Conservation (phyloP, 768 basidiomycete genomes). For the Termitomyces sp. region DNA sequence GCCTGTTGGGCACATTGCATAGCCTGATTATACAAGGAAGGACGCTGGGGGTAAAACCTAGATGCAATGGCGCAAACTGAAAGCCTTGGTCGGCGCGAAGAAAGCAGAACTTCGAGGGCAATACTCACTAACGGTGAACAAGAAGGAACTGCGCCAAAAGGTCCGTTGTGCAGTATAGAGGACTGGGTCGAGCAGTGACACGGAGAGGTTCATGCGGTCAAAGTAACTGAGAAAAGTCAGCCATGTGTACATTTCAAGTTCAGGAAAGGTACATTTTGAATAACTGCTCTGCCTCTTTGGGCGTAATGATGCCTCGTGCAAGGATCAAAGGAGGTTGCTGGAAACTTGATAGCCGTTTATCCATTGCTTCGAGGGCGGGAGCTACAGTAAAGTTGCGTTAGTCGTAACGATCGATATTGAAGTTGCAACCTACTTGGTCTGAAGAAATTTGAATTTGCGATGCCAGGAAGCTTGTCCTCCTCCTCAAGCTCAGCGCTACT, state of each 20-base stretch:
- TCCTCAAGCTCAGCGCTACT: constrained; percentile 32
- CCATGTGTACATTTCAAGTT: background rate
- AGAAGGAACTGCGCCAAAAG: constrained; percentile 79
- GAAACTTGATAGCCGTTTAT: constrained; percentile 28
- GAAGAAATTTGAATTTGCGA: constrained; percentile 68
- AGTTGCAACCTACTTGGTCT: constrained; percentile 31
- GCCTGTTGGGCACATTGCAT: constrained; percentile 76
- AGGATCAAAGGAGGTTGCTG: constrained; percentile 64
- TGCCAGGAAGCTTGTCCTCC: constrained; percentile 49
- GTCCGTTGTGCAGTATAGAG: constrained; percentile 82
- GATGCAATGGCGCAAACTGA: constrained; percentile 89
- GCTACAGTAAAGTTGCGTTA: constrained; percentile 21
- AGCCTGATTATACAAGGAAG: constrained; percentile 59
- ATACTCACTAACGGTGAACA: constrained; percentile 84
- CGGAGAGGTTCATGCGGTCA: constrained; percentile 71
- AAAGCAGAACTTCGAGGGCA: background rate
- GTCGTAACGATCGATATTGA: background rate
- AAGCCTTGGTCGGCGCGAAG: background rate
- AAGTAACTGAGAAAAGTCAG: constrained; percentile 49
- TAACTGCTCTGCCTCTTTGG: constrained; percentile 61
- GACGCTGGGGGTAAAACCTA: constrained; percentile 67
- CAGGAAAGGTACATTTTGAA: constrained; percentile 54
- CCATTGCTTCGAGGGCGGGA: constrained; percentile 34
- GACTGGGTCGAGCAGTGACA: constrained; percentile 74
- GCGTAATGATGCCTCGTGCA: constrained; percentile 54